Conservation (phyloP, 2,329 filamentous ascomycete species). For the Thermomyces lanuginosus region DNA sequence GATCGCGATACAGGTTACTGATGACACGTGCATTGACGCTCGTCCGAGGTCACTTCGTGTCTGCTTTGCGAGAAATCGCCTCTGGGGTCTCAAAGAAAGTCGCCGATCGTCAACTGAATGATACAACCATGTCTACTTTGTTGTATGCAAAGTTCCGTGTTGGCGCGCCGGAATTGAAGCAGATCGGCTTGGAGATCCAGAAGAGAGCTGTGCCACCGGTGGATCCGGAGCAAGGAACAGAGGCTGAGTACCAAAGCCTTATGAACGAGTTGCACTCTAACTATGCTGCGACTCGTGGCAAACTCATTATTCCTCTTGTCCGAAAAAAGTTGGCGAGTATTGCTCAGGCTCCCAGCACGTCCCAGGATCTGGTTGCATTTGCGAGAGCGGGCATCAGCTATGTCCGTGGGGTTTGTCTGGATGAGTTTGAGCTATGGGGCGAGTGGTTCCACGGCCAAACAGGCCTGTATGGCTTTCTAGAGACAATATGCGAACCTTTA, state of each 20-base stretch:
- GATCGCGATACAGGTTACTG: conserved; percentile 70
- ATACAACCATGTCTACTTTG: conserved; percentile 54
- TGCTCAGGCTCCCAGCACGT: conserved; percentile 42
- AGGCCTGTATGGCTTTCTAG: conserved; percentile 48
- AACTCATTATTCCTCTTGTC: conserved; percentile 45
- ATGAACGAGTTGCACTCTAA: conserved; percentile 50
- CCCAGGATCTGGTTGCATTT: conserved; percentile 48
- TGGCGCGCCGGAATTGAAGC: conserved; percentile 48
- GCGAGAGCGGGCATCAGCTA: conserved; percentile 49
- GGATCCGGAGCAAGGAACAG: conserved; percentile 40
- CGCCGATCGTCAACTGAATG: conserved; percentile 50
- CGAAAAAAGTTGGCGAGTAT: conserved; percentile 42
- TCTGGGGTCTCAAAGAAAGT: conserved; percentile 47
- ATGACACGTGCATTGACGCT: conserved; percentile 53
- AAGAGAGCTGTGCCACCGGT: conserved; percentile 46
- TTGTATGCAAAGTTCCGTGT: conserved; percentile 57
- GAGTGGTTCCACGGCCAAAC: conserved; percentile 50
- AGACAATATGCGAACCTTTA: conserved; percentile 50
- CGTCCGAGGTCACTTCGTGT: conserved; percentile 50
- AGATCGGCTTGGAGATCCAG: conserved; percentile 50
- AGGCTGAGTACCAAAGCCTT: conserved; percentile 49
- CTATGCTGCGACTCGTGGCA: conserved; percentile 42
- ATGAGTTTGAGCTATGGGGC: conserved; percentile 51
- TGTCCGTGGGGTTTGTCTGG: conserved; percentile 47
- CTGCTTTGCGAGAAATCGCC: conserved; percentile 44